phyloP scores from a whole-genome alignment of 495 filamentous ascomycete species.

The Hyaloscypha variabilis region DNA sequence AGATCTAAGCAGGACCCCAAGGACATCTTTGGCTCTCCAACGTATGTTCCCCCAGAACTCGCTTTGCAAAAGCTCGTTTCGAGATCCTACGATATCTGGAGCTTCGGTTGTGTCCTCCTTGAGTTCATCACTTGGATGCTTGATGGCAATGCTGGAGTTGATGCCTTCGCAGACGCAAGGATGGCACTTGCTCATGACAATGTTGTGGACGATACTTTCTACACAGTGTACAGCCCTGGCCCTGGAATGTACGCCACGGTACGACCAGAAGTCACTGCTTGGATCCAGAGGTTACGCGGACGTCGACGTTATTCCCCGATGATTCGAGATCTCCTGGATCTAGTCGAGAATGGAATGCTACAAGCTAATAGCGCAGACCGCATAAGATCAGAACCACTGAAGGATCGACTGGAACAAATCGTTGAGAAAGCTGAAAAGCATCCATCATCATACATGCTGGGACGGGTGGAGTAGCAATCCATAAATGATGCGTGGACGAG shows the following conservation, averaged over 20 bases:
- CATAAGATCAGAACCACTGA: neutral
- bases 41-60: neutral
- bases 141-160: neutral
- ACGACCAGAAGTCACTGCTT: neutral
- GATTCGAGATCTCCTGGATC: no score
- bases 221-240: neutral
- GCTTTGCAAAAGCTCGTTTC: slow-evolving; percentile 9
- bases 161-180: neutral
- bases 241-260: neutral
- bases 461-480: no score
- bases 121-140: slow-evolving; percentile 35
- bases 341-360: no score
- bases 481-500: no score
- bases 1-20: neutral
- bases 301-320: no score
- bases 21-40: neutral
- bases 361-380: no score
- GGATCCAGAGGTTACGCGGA: neutral
- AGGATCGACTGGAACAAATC: neutral
- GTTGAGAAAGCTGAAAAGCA: neutral
- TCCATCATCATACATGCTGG: neutral
- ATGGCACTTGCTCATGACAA: neutral
- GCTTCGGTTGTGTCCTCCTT: slow-evolving; percentile 45
- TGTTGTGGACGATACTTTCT: neutral
- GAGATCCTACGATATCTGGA: slow-evolving; percentile 42